Evolutionary conservation across 192 early-diverging fungal genomes (phyloP), one percentile per base, ranked within the genome.

Genomic region (Umbelopsis sp.): DNA sequence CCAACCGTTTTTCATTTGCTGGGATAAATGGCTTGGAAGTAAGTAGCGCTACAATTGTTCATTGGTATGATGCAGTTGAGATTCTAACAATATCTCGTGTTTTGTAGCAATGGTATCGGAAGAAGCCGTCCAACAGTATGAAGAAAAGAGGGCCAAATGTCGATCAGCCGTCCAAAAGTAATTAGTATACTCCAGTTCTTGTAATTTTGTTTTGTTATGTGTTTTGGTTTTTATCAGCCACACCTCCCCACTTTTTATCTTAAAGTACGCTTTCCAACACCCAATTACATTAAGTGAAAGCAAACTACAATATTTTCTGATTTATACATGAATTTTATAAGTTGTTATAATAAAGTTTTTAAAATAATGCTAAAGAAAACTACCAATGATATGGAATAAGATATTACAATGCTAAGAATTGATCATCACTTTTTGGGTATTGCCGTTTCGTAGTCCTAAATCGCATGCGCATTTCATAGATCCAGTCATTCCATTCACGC

Each of bases 1-100:
- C 9, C 84, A 94, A 82, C 92, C 92, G 9, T 94, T 91, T 78
- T 92, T 92, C 74, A 94, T 89, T 5, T 85, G 88, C 49, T 94
- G 92, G 92, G 92, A 94, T 74, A 81, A 86, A 25, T 68, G 88
- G 45, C 79, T 92, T 72, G 92, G 91, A 17, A 94, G 91, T 20
- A 79, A 82, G 69, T 80, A 81, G 74, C 69, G 32, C 24, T 62
- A n/a, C 10, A 62, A 44, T n/a, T 17, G 17, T 62, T 29, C 12
- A 20, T 4, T 0, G 11, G 7, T 6, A 3, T 34, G 0, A 62
- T 34, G 17, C 2, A 12, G 21, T 25, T 32, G 26, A 29, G 26
- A 20, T 31, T 62, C 4, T 34, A 3, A 17, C 16, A 10, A 11
- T 11, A 14, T 32, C 56, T 14, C 34, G 1, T 62, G 16, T 6